phyloP scores from a whole-genome alignment of 352 stramenopile genomes.

The Thalassiosira oceanica region DNA sequence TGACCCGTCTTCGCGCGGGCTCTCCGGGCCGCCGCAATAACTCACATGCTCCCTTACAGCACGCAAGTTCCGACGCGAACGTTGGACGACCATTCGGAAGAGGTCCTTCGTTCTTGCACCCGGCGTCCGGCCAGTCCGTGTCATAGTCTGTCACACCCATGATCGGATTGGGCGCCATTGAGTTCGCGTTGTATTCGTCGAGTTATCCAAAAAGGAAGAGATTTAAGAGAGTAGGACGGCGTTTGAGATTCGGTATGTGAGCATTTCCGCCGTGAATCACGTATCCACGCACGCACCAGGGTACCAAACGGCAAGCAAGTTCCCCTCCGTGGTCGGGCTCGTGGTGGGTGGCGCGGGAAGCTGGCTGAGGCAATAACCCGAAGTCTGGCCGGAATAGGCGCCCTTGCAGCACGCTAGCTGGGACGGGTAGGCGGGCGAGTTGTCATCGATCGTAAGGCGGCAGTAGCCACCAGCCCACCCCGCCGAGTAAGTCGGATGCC shows the following conservation, averaged over 20 bases:
- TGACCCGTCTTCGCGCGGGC: too few relatives aligned
- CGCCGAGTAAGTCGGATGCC: slow-evolving; percentile 1
- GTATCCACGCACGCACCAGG: neutral
- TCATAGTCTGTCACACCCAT: too few relatives aligned
- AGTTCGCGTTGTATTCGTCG: too few relatives aligned
- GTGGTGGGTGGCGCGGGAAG: neutral
- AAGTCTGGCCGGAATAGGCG: slow-evolving; percentile 20
- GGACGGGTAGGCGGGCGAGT: slow-evolving; percentile 10
- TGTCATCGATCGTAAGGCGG: neutral
- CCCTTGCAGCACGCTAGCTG: slow-evolving; percentile 19
- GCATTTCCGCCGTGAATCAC: neutral
- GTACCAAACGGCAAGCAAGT: neutral
- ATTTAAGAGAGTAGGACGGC: neutral
- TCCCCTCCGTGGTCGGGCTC: neutral
- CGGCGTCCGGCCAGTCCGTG: neutral
- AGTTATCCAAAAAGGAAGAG: neutral
- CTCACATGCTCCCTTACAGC: slow-evolving; percentile 14
- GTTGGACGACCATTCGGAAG: slow-evolving; percentile 7
- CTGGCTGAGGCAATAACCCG: slow-evolving; percentile 1
- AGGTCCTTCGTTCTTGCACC: slow-evolving; percentile 5
- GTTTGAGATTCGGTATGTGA: neutral
- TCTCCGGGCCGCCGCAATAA: too few relatives aligned
- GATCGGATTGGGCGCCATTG: too few relatives aligned
- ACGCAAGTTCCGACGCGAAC: slow-evolving; percentile 5
- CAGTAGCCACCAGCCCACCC: slow-evolving; percentile 1